phyloP scores from a whole-genome alignment of 331 rosid genomes.

The Phaseolus coccineus region DNA sequence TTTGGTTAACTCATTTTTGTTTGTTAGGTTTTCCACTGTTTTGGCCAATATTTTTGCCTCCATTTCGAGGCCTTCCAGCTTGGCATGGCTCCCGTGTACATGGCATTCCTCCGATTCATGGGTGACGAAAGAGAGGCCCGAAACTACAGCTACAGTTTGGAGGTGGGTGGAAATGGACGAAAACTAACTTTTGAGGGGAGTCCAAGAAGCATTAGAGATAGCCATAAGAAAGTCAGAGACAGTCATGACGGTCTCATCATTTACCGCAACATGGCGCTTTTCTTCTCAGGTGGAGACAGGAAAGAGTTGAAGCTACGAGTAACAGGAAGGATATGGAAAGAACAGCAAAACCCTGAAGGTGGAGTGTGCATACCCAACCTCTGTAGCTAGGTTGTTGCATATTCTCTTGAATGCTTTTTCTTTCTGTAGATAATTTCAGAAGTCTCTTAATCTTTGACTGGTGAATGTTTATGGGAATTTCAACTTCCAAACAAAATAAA shows the following conservation, averaged over 20 bases:
- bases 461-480: constrained; percentile 39
- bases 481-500: constrained; percentile 42
- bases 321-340: constrained; percentile 82
- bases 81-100: constrained; percentile 80
- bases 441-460: constrained; percentile 25
- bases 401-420: constrained; percentile 39
- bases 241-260: constrained; percentile 81
- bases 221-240: constrained; percentile 82
- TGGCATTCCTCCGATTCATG: constrained; percentile 90
- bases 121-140: constrained; percentile 77
- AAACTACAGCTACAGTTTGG: constrained; percentile 75
- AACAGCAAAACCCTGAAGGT: constrained; percentile 71
- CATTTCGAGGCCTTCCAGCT: constrained; percentile 90
- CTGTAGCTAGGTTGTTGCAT: constrained; percentile 54
- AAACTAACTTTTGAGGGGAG: constrained; percentile 74
- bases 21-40: constrained; percentile 76
- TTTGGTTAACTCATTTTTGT: constrained; percentile 35
- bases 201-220: constrained; percentile 77
- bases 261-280: constrained; percentile 77
- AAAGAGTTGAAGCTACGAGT: constrained; percentile 80
- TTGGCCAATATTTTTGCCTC: constrained; percentile 83
- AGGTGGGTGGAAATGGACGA: constrained; percentile 77
- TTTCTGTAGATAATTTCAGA: constrained; percentile 45
- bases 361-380: constrained; percentile 69
- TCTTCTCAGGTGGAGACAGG: constrained; percentile 80